Base-by-base conservation (phyloP, 768 basidiomycete genomes). In the Suillus subluteus region DNA sequence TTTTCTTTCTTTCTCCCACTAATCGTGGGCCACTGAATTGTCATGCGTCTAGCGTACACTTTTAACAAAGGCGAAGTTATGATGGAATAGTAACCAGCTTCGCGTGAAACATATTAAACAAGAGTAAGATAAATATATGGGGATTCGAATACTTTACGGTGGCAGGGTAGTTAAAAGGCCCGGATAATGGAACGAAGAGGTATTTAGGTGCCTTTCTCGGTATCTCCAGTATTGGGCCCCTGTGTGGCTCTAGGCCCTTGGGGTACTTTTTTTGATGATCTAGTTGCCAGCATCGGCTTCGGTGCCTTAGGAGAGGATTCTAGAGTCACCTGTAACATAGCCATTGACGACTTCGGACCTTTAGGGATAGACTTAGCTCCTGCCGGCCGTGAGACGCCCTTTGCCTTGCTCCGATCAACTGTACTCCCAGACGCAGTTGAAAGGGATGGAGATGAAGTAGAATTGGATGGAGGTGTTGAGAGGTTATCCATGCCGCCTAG, bases 161-260 rank as follows among this genome's bases (percentile, higher is more conserved):
- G 38, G 23, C 32, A n/a, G 21, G 55, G 32, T 35, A n/a, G 2
- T n/a, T 56, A 18, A 30, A 40, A 9, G 18, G 21, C 40, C 41
- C 18, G 26, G 18, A 32, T 32, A 32, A 55, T 21, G 30, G 18
- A 59, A 30, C 16, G 18, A 26, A 12, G 41, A 43, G 26, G 9
- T 3, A 43, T 62, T 63, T n/a, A 35, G 21, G 62, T 62, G 50
- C 13, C 21, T 62, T 59, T 30, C 26, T 59, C 41, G 26, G 23
- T 15, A 59, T 11, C 23, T 59, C 58, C 13, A 16, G 58, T 26
- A 30, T 23, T 59, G 40, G 58, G 9, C 16, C 13, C 15, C 7
- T 7, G 23, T 23, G 55, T 56, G 2, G 23, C 16, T 59, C 26
- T 59, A 37, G 23, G 38, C 23, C 9, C 16, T 30, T 61, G 40